Percentiles rank a stretch among this genome's conserved stretches.
Evolutionary conservation across 2,329 filamentous ascomycete genomes (phyloP).

Genomic region (Cladophialophora chaetospira): DNA sequence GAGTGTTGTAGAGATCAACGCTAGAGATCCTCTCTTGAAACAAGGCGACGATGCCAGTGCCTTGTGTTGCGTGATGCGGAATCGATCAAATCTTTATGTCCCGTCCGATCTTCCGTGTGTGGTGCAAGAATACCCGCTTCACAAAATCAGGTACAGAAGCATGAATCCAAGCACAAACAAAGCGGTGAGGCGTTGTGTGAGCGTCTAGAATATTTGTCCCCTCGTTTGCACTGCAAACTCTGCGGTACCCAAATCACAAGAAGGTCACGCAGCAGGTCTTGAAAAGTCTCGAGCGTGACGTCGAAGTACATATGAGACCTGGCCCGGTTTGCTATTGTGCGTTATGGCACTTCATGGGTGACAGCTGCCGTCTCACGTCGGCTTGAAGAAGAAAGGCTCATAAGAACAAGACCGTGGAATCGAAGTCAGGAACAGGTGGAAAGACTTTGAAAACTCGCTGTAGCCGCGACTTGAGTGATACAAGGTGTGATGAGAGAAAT

Average conservation of each 20-base stretch:
- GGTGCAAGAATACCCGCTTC: slow-evolving; percentile 13
- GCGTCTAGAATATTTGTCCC: slow-evolving; percentile 10
- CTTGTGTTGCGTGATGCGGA: slow-evolving; percentile 19
- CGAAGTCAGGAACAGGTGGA: slow-evolving; percentile 3
- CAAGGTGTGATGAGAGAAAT: slow-evolving; percentile 15
- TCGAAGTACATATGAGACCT: slow-evolving; percentile 31
- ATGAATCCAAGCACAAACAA: slow-evolving; percentile 16
- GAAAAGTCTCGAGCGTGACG: slow-evolving; percentile 26
- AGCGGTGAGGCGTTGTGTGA: slow-evolving; percentile 24
- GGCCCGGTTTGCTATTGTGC: slow-evolving; percentile 25
- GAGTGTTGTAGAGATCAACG: neutral
- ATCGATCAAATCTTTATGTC: slow-evolving; percentile 19
- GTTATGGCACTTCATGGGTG: slow-evolving; percentile 28
- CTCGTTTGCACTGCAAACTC: slow-evolving; percentile 18
- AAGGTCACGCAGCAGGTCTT: slow-evolving; percentile 28
- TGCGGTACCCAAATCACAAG: slow-evolving; percentile 21
- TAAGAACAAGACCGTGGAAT: slow-evolving; percentile 13
- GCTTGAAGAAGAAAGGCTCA: slow-evolving; percentile 20
- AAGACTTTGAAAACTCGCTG: slow-evolving; percentile 10
- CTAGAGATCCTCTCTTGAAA: slow-evolving; percentile 1
- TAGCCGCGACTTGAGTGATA: slow-evolving; percentile 24
- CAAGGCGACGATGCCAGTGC: slow-evolving; percentile 15
- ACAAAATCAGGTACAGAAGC: slow-evolving; percentile 15
- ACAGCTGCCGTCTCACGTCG: slow-evolving; percentile 29
- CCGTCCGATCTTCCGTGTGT: slow-evolving; percentile 5